Evolutionary conservation across 164 flowering plant species (phyloP), one percentile per base, ranked within the genome.

Genomic region (Chimonanthus praecox): DNA sequence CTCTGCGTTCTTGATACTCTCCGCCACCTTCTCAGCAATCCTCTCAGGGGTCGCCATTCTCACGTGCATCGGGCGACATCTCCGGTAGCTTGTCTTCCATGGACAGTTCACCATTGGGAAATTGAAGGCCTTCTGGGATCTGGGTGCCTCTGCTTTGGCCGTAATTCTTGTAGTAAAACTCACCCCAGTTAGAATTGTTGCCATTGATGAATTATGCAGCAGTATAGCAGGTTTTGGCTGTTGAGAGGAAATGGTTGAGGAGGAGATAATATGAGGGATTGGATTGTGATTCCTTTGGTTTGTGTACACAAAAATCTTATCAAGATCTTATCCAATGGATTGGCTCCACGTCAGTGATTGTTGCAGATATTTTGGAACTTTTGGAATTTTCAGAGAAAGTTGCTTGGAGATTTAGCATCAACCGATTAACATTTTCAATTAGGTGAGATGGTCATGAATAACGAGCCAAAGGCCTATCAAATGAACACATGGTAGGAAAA

Each of bases 221-320:
- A 8, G 46, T 66, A 13, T 13, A 15, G 21, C 47, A 7, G 47
- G 46, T 7, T 45, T 60, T 44, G 60, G 33, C 51, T 5, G 50
- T 48, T 47, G 50, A 10, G 51, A 43, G 70, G 33, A 6, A 16
- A 15, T 5, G 11, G 48, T 60, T 58, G 47, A 62, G 44, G 48
- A 43, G 74, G 21, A 7, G 76, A 68, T 70, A 61, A 68, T 72
- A 21, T 47, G 16, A 43, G 71, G 21, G 47, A 54, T 78, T 73
- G 72, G 68, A 47, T n/a, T 64, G 77, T 74, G 47, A 47, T 67
- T 0, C 47, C 67, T 4, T 43, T 18, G 50, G 4, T 66, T 82
- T 62, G 5, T 67, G 49, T 64, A 77, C 90, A 80, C 87, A 83
- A 76, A 83, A 20, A 81, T 83, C 87, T 85, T 85, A 88, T 87